These are phyloP conservation scores for Chenopodium berlandieri DNA, from an alignment of 148 eudicot species.

Conservation along the genomic window DNA sequence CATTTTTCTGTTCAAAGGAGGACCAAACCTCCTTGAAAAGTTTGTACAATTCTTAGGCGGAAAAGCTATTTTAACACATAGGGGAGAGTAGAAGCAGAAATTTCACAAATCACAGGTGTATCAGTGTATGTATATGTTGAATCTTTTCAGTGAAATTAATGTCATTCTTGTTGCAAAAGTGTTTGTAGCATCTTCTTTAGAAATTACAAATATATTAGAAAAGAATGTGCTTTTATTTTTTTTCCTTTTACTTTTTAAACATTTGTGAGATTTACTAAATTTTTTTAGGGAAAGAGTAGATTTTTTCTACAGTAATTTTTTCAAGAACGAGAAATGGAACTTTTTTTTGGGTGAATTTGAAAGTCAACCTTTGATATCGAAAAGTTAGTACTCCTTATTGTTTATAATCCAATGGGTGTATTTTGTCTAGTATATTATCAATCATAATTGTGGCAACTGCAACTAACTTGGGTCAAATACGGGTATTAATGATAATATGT, in stretches of 20 bases:
- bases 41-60: slow-evolving; percentile 27
- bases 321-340: not conserved
- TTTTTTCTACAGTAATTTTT: not conserved
- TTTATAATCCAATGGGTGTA: too few species aligned
- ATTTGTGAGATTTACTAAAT: not conserved
- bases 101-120: slow-evolving; percentile 11
- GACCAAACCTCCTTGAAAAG: slow-evolving; percentile 13
- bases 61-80: not conserved
- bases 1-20: slow-evolving; percentile 9
- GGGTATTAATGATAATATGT: too few species aligned
- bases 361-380: too few species aligned
- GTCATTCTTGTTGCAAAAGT: not conserved
- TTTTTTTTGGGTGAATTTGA: too few species aligned
- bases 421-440: too few species aligned
- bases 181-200: not conserved
- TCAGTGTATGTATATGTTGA: slow-evolving; percentile 12
- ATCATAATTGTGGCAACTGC: too few species aligned
- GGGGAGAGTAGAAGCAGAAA: not conserved
- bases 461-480: too few species aligned
- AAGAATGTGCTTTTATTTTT: too few species aligned
- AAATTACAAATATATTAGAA: not conserved
- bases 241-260: not conserved
- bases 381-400: too few species aligned
- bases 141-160: not conserved
- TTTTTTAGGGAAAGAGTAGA: not conserved